phyloP scores from a whole-genome alignment of 257 asterid species.

The Forsythia suspensa region DNA sequence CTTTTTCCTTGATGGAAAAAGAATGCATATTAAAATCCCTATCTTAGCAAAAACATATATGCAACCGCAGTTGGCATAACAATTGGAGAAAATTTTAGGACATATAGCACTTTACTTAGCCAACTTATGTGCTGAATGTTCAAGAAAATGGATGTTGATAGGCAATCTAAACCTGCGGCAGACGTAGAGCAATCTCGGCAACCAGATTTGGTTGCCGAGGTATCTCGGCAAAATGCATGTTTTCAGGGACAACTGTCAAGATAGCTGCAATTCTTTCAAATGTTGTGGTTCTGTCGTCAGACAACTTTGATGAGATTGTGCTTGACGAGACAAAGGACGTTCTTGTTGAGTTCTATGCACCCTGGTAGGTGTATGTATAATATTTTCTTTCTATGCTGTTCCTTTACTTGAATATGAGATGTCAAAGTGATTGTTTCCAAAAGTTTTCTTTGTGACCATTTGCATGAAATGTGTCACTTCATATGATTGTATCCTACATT shows the following conservation, averaged over 20 bases:
- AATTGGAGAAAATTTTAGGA: no score
- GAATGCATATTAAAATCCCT: no score
- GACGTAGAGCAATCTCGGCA: no score
- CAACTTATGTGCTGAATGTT: no score
- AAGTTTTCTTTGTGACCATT: neutral
- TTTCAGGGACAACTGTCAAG: conserved; percentile 84
- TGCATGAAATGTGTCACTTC: neutral
- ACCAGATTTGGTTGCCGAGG: no score
- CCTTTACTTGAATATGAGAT: neutral
- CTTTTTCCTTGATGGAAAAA: no score
- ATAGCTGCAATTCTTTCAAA: conserved; percentile 69
- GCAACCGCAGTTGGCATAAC: no score
- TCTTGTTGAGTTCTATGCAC: conserved; percentile 93
- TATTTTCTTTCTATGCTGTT: neutral
- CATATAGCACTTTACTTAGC: no score
- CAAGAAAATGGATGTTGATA: no score
- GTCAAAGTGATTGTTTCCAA: neutral
- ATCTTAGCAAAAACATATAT: no score
- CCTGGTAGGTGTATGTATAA: conserved; percentile 56
- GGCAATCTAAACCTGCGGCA: no score
- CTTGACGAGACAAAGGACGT: conserved; percentile 80
- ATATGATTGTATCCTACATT: neutral
- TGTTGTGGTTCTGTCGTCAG: conserved; percentile 72
- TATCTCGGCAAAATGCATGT: neutral
- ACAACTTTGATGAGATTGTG: conserved; percentile 75